These are phyloP conservation scores for Tetracladium setigerum DNA, from an alignment of 495 filamentous ascomycete genomes.

Conservation along the genomic window DNA sequence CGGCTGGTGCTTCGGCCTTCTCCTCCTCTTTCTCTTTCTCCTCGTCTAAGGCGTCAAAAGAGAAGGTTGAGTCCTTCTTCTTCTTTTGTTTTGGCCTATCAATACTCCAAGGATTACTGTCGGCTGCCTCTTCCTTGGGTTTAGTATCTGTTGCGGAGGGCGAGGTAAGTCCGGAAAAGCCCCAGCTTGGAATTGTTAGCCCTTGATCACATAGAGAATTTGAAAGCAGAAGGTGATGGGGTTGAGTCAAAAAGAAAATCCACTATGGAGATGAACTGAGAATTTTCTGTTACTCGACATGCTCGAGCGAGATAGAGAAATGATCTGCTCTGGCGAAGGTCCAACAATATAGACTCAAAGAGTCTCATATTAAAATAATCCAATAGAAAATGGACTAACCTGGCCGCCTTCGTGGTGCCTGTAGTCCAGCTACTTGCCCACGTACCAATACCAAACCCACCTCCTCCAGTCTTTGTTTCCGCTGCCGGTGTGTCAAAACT, in stretches of 20 bases:
- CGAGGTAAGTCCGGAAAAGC: slow-evolving; percentile 6
- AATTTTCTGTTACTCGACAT: too few relatives aligned
- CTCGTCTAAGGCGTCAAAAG: slow-evolving; percentile 33
- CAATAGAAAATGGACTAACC: too few relatives aligned
- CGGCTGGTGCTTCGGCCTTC: slow-evolving; percentile 13
- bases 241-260: too few relatives aligned
- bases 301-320: too few relatives aligned
- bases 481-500: slow-evolving; percentile 24
- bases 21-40: slow-evolving; percentile 16
- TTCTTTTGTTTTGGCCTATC: slow-evolving; percentile 35
- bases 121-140: slow-evolving; percentile 14
- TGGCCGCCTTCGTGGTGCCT: slow-evolving; percentile 20
- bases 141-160: slow-evolving; percentile 15
- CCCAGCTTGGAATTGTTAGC: too few relatives aligned
- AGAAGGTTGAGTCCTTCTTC: slow-evolving; percentile 22
- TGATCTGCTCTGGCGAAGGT: too few relatives aligned
- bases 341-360: too few relatives aligned
- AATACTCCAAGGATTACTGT: slow-evolving; percentile 33
- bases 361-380: too few relatives aligned
- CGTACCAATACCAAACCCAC: slow-evolving; percentile 25
- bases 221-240: too few relatives aligned
- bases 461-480: slow-evolving; percentile 4
- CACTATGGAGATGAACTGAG: not conserved
- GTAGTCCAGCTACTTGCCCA: slow-evolving; percentile 33
- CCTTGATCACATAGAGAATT: too few relatives aligned